Base-by-base conservation (phyloP, 805 yeast genomes). In the Blastobotrys terrestris region DNA sequence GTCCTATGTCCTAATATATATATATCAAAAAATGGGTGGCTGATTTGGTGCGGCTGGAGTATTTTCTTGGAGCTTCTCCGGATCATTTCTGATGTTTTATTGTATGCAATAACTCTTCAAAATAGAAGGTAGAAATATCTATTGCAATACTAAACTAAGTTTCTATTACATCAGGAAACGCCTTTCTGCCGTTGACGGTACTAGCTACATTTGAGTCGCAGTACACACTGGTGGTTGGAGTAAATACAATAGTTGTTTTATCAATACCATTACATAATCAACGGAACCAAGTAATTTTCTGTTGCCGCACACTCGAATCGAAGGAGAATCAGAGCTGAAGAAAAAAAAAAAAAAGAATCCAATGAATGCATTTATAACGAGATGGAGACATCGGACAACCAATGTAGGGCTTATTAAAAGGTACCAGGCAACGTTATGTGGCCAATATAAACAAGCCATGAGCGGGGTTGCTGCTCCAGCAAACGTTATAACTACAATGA, bases 401-500 rank as follows among this genome's bases (percentile, higher is more conserved):
- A 11, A 6, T 26, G 5, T 26, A 26, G 8, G 11, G 11, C 8
- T 26, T 11, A 11, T 26, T 26, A 26, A 11, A 26, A 5, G 35
- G 11, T 26, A 26, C 11, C 35, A 26, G 35, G 11, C 8, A 6
- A 26, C 35, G 8, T 26, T 26, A 26, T 26, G 35, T 26, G 35
- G 31, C 21, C 39, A 13, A 15, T 72, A 67, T 59, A 62, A 67
- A 31, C 71, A 68, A 50, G 68, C 73, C 16, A 75, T 77, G 81
- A 65, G 76, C 26, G 70, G 74, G 35, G 69, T 77, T 41, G 77
- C 79, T 1, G 68, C 72, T 15, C 78, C 78, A 50, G 85, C 83
- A 2, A 77, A 81, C 79, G 74, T 84, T 16, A 64, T 84, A 26
- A 83, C 88, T 0, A 70, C 81, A 2, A 42, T 57, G 2, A 44